Base-by-base conservation (phyloP, 495 filamentous ascomycete genomes). In the Penicillium robsamsonii region DNA sequence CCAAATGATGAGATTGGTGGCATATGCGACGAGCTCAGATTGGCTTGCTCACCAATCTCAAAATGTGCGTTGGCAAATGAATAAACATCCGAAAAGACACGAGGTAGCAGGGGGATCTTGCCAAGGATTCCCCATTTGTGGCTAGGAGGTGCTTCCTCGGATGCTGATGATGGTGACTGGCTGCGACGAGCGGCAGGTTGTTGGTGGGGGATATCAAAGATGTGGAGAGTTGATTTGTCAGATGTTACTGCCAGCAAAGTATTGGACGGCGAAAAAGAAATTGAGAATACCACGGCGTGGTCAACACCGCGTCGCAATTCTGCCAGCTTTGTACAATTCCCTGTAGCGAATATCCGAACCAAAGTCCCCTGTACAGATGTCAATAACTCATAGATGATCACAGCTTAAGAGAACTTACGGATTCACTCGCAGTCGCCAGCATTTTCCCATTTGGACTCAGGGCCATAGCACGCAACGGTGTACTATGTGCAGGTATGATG, bases 181-280 rank as follows among this genome's bases (percentile, higher is more conserved):
- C 64, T 68, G 48, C 68, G 77, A 53, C 67, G 67, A 22, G 60
- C 56, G 37, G 54, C 43, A 25, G 53, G 71, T 20, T 63, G 75
- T 49, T 69, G 67, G 50, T 75, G 70, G 7, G 82, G 84, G 18
- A 90, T 73, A 50, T 97, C 90, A 67, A 97, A 98, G 40, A 98
- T 83, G 71, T 98, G 94, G 17, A 98, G 73, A 3, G 91, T 98
- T 5, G 87, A 90, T 70, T 97, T 98, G 75, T 98, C 94, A 24
- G 91, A 96, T n/a, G 95, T 97, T 49, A 92, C 91, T 18, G 94
- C 94, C 13, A 97, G 79, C 59, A 89, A 75, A 37, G 79, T 81
- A 45, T 86, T 87, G 9, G 84, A 84, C 1, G 93, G 94, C 30
- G 87, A 94, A 65, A 97, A 91, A 24, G 89, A 85, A 13, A 98